Percentiles rank a stretch among this genome's conserved stretches.
These are phyloP conservation scores for Pistacia vera DNA, from an alignment of 345 rosid species.

Conservation along the genomic window DNA sequence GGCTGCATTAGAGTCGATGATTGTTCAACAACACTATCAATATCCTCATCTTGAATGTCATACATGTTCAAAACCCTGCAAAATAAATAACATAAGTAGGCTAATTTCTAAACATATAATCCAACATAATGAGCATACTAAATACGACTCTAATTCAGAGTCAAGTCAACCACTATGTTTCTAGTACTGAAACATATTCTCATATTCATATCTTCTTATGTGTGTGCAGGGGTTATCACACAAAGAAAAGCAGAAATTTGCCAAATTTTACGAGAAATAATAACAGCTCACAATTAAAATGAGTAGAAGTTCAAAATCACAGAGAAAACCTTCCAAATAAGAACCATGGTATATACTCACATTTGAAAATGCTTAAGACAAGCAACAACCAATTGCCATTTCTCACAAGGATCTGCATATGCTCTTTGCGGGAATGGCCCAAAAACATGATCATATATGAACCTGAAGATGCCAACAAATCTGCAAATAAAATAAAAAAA, in stretches of 20 bases:
- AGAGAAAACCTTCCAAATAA: conserved; percentile 1
- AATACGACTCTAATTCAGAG: not conserved
- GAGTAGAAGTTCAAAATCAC: conserved; percentile 7
- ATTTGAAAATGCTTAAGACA: conserved; percentile 95
- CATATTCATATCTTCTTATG: not conserved
- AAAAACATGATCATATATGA: conserved; percentile 87
- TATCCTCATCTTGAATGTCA: conserved; percentile 76
- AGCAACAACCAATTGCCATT: conserved; percentile 91
- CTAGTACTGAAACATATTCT: not conserved
- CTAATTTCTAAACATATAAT: not conserved
- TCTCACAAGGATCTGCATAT: conserved; percentile 89
- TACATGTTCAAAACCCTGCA: conserved; percentile 88
- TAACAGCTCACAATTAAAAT: not conserved
- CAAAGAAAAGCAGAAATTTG: not conserved
- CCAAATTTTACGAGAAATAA: conserved; percentile 4
- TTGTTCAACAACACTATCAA: conserved; percentile 59
- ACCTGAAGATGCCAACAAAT: conserved; percentile 90
- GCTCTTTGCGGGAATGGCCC: conserved; percentile 96
- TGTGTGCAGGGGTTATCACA: not conserved
- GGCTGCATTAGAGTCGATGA: conserved; percentile 48
- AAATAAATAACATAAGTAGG: conserved; percentile 10
- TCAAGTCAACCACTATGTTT: not conserved
- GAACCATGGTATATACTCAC: conserved; percentile 43
- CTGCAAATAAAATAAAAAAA: conserved; percentile 42
- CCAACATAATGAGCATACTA: not conserved